phyloP scores from a whole-genome alignment of 2,329 filamentous ascomycete genomes.

The Ascochyta koolunga region DNA sequence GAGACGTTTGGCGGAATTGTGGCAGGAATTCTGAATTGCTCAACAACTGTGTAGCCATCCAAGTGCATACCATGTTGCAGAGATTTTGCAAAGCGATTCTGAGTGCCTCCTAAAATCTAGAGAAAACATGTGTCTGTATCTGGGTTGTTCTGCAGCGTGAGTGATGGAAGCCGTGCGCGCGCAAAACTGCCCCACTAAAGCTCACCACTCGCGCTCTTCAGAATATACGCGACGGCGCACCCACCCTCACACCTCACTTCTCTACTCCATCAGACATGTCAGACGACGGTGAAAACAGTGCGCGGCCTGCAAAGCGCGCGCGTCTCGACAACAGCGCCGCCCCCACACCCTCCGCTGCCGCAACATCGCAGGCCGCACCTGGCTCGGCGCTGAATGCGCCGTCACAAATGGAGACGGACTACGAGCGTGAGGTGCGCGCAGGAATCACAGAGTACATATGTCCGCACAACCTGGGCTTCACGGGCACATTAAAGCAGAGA shows the following conservation, averaged over 20 bases:
- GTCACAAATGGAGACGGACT: constrained; percentile 32
- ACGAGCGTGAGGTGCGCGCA: constrained; percentile 52
- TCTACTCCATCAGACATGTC: constrained; percentile 19
- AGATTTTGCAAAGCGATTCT: no score
- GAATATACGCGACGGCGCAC: not conserved
- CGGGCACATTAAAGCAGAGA: constrained; percentile 70
- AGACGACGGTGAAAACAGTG: constrained; percentile 18
- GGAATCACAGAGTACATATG: constrained; percentile 71
- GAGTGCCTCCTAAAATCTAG: no score
- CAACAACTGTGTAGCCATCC: no score
- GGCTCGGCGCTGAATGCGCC: constrained; percentile 17
- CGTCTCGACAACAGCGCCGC: constrained; percentile 34
- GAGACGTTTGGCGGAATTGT: no score
- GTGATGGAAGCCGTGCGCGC: constrained; percentile 18
- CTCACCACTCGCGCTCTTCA: constrained; percentile 7
- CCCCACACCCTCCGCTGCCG: constrained; percentile 17
- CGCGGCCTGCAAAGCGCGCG: constrained; percentile 42
- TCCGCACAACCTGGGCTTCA: constrained; percentile 63
- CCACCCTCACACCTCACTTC: constrained; percentile 2
- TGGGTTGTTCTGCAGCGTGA: no score
- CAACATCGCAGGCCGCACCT: constrained; percentile 19
- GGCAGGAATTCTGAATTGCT: no score
- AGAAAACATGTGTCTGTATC: no score
- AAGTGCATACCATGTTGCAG: no score
- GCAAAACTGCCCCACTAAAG: constrained; percentile 38